Base-by-base conservation (phyloP, 108 stramenopile species). In the Fistulifera pelliculosa region DNA sequence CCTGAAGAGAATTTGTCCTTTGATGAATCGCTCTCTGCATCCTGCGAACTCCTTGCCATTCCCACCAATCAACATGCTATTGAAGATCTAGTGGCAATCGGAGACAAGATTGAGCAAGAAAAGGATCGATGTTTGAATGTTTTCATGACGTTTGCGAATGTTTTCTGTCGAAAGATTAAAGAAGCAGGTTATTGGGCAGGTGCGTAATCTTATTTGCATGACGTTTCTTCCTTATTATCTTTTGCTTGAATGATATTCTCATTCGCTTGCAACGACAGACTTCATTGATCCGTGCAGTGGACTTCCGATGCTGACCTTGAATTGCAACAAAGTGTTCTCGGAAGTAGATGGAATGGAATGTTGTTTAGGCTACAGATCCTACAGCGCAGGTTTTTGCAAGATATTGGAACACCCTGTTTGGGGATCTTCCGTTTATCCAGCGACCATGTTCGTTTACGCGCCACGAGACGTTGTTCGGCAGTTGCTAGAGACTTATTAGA, bases 231-330 rank as follows among this genome's bases (percentile, higher is more conserved):
- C 6, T 35, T 35, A 6, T 3, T 35, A 8, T 35, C 6, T 35
- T 3, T 35, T 3, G 3, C 3, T 35, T 6, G 31, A 35, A 8
- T 6, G 8, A 35, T 6, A 8, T 8, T 3, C 31, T 35, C 8
- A 35, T 35, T 35, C 8, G 3, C 31, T 35, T 35, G 6, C 31
- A 6, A 6, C 31, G 3, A 82, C 85, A 35, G 97, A 98, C 64
- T 98, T 76, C 63, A 98, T 98, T 62, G 97, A 98, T 80, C 97
- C 97, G 2, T 98, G 97, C 58, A 93, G 90, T 10, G 97, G 97
- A 11, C 68, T 98, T 40, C 95, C 97, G 26, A 94, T 95, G 91
- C 70, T 87, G 25, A 76, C 81, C 18, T 64, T 63, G 49, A 65
- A 63, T 44, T 76, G 74, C 62, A 70, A 70, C 55, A 76, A 76